These are phyloP conservation scores for Cordia subcordata DNA, from an alignment of 257 asterid species.

Conservation along the genomic window DNA sequence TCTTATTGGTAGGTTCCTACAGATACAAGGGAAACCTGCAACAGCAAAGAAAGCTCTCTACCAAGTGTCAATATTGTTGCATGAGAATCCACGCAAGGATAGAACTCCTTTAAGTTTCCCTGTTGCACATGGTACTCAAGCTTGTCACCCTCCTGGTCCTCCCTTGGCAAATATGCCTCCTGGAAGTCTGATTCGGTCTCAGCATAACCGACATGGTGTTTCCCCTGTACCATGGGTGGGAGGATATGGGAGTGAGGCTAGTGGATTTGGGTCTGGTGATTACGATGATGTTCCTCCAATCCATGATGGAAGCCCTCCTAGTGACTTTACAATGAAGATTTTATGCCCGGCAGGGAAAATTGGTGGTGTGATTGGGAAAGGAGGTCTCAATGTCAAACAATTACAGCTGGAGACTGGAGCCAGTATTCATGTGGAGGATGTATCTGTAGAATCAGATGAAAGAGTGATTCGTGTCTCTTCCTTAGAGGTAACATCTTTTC, in stretches of 20 bases:
- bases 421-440: conserved; percentile 54
- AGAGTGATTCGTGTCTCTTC: conserved; percentile 69
- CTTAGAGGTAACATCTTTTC: conserved; percentile 49
- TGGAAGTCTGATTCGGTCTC: conserved; percentile 43
- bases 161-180: conserved; percentile 42
- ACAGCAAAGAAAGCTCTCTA: conserved; percentile 54
- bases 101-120: conserved; percentile 48
- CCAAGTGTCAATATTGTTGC: conserved; percentile 72
- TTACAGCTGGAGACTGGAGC: conserved; percentile 74
- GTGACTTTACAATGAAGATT: conserved; percentile 64
- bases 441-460: conserved; percentile 46
- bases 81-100: conserved; percentile 69
- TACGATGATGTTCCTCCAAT: conserved; percentile 47
- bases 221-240: conserved; percentile 34
- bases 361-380: conserved; percentile 84
- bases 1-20: conserved; percentile 18
- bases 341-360: conserved; percentile 65
- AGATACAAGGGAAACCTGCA: conserved; percentile 75
- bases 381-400: conserved; percentile 64
- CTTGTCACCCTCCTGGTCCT: conserved; percentile 44
- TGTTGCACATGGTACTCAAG: conserved; percentile 35
- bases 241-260: conserved; percentile 41
- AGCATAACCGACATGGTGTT: conserved; percentile 31
- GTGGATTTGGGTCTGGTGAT: conserved; percentile 37
- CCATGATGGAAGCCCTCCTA: conserved; percentile 40